phyloP scores from a whole-genome alignment of 2,329 filamentous ascomycete genomes.

The Balansia obtecta region DNA sequence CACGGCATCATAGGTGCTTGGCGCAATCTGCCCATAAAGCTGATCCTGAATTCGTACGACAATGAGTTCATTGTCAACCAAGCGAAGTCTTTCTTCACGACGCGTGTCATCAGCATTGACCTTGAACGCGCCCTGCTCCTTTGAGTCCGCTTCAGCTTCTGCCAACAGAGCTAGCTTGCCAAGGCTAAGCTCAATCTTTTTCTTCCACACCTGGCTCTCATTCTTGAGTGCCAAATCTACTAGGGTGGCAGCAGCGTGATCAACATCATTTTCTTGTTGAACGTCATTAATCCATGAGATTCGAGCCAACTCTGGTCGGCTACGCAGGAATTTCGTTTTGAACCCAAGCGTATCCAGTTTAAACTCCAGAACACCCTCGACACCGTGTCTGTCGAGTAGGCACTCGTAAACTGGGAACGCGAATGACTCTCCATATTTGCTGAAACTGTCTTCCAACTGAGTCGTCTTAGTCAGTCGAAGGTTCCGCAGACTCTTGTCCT shows the following conservation, averaged over 20 bases:
- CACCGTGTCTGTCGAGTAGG: constrained; percentile 54
- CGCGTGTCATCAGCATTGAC: constrained; percentile 21
- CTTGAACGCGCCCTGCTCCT: constrained; percentile 22
- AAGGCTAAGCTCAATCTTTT: constrained; percentile 83
- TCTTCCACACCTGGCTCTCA: constrained; percentile 79
- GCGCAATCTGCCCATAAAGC: constrained; percentile 58
- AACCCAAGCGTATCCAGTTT: constrained; percentile 54
- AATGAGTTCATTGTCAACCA: constrained; percentile 51
- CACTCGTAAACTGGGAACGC: constrained; percentile 71
- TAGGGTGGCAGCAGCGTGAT: constrained; percentile 59
- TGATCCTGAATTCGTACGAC: constrained; percentile 70
- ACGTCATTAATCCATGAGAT: constrained; percentile 95
- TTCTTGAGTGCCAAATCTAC: constrained; percentile 54
- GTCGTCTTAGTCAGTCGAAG: constrained; percentile 30
- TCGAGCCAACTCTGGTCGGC: constrained; percentile 57
- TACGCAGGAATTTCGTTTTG: constrained; percentile 68
- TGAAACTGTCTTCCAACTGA: constrained; percentile 40
- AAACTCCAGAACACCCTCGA: constrained; percentile 59
- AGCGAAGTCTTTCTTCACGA: constrained; percentile 32
- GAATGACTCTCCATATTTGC: constrained; percentile 52
- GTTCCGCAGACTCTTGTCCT: constrained; percentile 18
- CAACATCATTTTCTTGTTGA: constrained; percentile 60
- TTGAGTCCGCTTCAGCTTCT: constrained; percentile 27
- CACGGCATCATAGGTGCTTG: constrained; percentile 57
- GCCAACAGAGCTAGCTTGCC: constrained; percentile 72